Evolutionary conservation across 805 yeast species (phyloP).

Genomic region (Starmera quercuum): DNA sequence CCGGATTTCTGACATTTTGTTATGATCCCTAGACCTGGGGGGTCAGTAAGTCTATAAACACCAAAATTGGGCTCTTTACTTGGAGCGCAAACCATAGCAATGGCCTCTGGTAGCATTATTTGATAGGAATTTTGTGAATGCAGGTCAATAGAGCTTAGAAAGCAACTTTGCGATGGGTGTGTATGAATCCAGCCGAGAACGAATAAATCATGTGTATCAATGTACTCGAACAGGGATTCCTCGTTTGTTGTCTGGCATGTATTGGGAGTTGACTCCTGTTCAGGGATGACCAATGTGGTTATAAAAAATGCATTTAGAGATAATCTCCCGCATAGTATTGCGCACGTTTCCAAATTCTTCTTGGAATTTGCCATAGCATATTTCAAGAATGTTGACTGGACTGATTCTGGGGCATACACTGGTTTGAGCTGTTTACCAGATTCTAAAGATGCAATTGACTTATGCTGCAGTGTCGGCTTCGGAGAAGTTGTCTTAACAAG

Average conservation of each 20-base stretch:
- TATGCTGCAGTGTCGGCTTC: constrained; percentile 24
- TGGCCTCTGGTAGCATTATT: constrained; percentile 61
- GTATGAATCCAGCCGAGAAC: constrained; percentile 74
- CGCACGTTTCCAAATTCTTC: constrained; percentile 54
- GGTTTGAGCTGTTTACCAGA: constrained; percentile 49
- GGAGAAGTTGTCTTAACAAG: too few species aligned
- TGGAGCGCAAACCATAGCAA: constrained; percentile 64
- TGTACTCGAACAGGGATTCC: constrained; percentile 46
- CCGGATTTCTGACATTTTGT: constrained; percentile 42
- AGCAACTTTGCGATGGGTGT: constrained; percentile 69
- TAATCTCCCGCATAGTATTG: constrained; percentile 57
- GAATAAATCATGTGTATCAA: constrained; percentile 48
- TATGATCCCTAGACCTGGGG: constrained; percentile 51
- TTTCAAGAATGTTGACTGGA: constrained; percentile 35
- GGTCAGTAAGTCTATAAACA: constrained; percentile 54
- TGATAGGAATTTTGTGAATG: constrained; percentile 67
- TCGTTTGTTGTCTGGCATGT: constrained; percentile 58
- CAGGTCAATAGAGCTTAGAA: constrained; percentile 55
- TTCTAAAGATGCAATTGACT: constrained; percentile 38
- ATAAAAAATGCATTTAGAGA: constrained; percentile 54
- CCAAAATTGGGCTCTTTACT: constrained; percentile 40
- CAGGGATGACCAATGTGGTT: constrained; percentile 54
- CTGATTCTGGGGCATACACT: constrained; percentile 38
- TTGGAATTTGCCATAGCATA: constrained; percentile 43
- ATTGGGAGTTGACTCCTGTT: constrained; percentile 54